Base-by-base conservation (phyloP, 164 flowering plant species). In the Paratinospora sagittata region DNA sequence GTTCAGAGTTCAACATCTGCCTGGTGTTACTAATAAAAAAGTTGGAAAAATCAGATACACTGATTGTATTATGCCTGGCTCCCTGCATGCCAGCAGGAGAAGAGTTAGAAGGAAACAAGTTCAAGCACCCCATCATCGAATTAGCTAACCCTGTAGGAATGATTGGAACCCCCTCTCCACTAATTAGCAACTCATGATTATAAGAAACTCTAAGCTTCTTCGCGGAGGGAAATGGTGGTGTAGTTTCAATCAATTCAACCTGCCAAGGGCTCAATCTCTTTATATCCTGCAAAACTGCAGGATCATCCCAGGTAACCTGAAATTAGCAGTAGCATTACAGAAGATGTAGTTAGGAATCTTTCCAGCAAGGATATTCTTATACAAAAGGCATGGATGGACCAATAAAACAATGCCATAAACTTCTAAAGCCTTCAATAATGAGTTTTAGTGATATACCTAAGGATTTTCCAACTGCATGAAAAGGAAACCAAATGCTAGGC, bases 81-180 rank as follows among this genome's bases (percentile, higher is more conserved):
- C 94, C 97, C 94, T 91, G 94, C 88, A 89, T 88, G 94, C 93
- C 88, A 79, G 88, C 89, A 84, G 93, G 92, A 81, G 81, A 81
- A 79, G 64, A 74, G 66, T 81, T 73, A 34, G 68, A 73, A 75
- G 49, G 67, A 70, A 78, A 45, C 69, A 77, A 55, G 58, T 36
- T 80, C 72, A 78, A 52, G 14, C 75, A 73, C 60, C 77, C 84
- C 75, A 76, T 71, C 79, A 75, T 47, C 72, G 88, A 62, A 82
- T 78, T 78, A 67, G 76, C 17, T 17, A 83, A 73, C n/a, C 79
- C 80, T 33, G 76, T 19, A 5, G 84, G 81, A 66, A 72, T 81
- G 63, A 75, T 73, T 47, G 74, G 47, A 11, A 76, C 78, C 41
- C 80, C 75, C 55, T 79, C 83, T 77, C 75, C 86, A 77, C 74